These are phyloP conservation scores for Colletotrichum eleusines DNA, from an alignment of 2,329 filamentous ascomycete genomes.

Conservation along the genomic window DNA sequence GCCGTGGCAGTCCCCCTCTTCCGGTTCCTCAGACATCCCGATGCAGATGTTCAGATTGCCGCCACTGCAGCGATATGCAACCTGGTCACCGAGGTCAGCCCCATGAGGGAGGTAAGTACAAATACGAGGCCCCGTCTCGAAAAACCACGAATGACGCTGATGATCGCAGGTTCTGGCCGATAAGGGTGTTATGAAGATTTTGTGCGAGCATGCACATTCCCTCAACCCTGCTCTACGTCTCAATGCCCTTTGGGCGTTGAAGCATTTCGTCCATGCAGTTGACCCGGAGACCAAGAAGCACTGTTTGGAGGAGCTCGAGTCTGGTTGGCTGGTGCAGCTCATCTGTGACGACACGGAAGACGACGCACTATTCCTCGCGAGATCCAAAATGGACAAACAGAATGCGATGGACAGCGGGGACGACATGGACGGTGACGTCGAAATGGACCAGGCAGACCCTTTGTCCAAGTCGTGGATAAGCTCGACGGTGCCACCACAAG, in stretches of 20 bases:
- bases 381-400: constrained; percentile 48
- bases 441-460: constrained; percentile 65
- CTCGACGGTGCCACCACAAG: constrained; percentile 41
- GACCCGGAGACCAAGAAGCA: constrained; percentile 79
- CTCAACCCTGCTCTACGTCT: constrained; percentile 82
- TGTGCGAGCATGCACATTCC: constrained; percentile 89
- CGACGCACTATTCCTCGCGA: constrained; percentile 58
- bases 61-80: constrained; percentile 89
- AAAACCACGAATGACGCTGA: constrained; percentile 4
- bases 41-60: constrained; percentile 85
- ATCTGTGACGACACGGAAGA: constrained; percentile 75
- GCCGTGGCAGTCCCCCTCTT: constrained; percentile 84
- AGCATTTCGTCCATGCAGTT: constrained; percentile 84
- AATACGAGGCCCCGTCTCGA: no score
- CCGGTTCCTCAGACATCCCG: constrained; percentile 77
- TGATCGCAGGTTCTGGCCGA: constrained; percentile 74
- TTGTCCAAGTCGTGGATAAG: constrained; percentile 46
- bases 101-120: constrained; percentile 82
- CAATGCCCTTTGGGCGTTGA: constrained; percentile 92
- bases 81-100: constrained; percentile 87
- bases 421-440: constrained; percentile 69
- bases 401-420: constrained; percentile 47
- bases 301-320: constrained; percentile 81
- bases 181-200: constrained; percentile 77
- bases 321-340: constrained; percentile 83